Base-by-base conservation (phyloP, 2,329 filamentous ascomycete genomes). In the Berkeleyomyces rouxiae region DNA sequence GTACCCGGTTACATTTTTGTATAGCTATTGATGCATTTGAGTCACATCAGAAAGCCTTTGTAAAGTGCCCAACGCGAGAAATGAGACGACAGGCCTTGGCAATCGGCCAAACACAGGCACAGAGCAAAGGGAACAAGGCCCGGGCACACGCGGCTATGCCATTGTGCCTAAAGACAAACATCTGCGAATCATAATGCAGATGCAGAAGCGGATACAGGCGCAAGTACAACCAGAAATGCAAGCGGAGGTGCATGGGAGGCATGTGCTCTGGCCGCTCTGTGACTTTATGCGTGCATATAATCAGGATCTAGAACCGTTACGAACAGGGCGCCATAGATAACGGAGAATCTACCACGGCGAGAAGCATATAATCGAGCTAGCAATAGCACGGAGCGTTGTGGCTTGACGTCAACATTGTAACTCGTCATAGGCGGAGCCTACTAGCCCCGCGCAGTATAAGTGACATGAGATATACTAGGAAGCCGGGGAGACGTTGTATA, bases 151-250 rank as follows among this genome's bases (percentile, higher is more conserved):
- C 46, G 46, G 33, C 33, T 13, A 55, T 55, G 51, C 51, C 51
- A 55, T 55, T 37, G 51, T 55, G 51, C 51, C 51, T 39, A 55
- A 55, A 55, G 51, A n/a, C 11, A 55, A 55, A 37, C 51, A 55
- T 55, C 51, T 55, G 51, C 51, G 51, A 55, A 55, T 55, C 51
- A 55, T 55, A 31, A 55, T 55, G 51, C 51, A 55, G 51, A 55
- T 55, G 51, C 51, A 37, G 33, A 11, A 55, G 31, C 49, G 51
- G 51, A 55, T 37, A 55, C 51, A 55, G 36, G 39, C 33, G 51
- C 33, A 55, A 55, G 36, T 55, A 36, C 5, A 36, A 55, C 11
- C 33, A 6, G 13, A 36, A 36, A 10, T 53, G n/a, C 33, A 33
- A 11, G 33, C 33, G 49, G 16, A 31, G 23, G 51, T 55, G 51